Evolutionary conservation across 108 stramenopile genomes (phyloP), one percentile per base, ranked within the genome.

Genomic region (Cylindrotheca fusiformis): DNA sequence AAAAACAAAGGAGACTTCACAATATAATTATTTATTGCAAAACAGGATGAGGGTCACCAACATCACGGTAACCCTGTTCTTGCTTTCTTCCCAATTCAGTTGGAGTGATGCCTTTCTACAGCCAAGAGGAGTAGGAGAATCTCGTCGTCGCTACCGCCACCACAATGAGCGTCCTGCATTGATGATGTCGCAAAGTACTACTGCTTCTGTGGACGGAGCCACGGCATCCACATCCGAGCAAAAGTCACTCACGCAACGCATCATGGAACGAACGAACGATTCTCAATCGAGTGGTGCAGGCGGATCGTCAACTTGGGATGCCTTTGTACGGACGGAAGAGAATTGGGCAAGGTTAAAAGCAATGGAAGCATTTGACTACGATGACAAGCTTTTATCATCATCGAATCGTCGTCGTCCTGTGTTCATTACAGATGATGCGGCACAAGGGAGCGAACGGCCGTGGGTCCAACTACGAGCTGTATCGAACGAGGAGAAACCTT

Each of bases 391-490:
- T 6, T 58, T 81, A 22, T 53, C 48, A 28, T 32, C 30, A 6
- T 52, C 57, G 21, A 68, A 77, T 52, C 60, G 80, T 55, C 76
- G 71, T 6, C 58, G 71, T 2, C 65, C 75, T 4, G 68, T 73
- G 18, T 93, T 93, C 55, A 85, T 93, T 20, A 74, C 79, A 2
- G 71, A 80, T 32, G 90, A 92, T 53, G 82, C 82, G 10, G 80
- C 78, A 0, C 20, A 63, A 14, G 90, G 90, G 4, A 87, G 80
- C 57, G 83, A 81, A 0, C 60, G 63, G 64, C 76, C 77, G 56
- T 93, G 87, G 87, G 65, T 60, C n/a, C 85, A 83, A 47, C 72
- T 93, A 6, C 67, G 76, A 10, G 36, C 6, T 10, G 14, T 41
- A 10, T 27, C 56, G 24, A 75, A 80, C n/a, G 12, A 41, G 4